Base-by-base conservation (phyloP, 352 stramenopile species). In the Phytophthora fragariaefolia region DNA sequence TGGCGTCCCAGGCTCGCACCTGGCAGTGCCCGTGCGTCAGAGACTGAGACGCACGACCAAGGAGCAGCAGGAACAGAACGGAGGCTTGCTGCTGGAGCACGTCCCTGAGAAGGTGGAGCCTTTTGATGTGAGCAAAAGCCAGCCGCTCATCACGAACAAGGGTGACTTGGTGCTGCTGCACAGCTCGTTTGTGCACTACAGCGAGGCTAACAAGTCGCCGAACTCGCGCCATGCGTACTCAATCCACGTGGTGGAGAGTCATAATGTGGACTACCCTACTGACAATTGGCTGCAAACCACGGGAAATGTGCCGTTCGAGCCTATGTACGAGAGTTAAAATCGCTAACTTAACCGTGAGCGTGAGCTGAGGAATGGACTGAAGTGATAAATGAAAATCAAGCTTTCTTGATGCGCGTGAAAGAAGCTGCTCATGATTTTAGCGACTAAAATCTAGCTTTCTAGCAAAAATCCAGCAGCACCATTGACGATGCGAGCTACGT, bases 211-310 rank as follows among this genome's bases (percentile, higher is more conserved):
- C 69, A 84, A 67, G 46, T 98, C 91, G 20, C 46, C 77, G 1
- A 68, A 80, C 38, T 96, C 88, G 63, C 86, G 97, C 54, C 97
- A 99, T 74, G 97, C 97, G 22, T 99, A 98, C 84, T 95, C 97
- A 65, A 85, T 99, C 38, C 97, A 99, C 76, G 81, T 98, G 17
- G 86, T 99, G 24, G 96, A 99, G 76, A 97, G 93, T 34, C 74
- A 91, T 24, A 73, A 89, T 17, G 89, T 91, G 24, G 34, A 56
- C 20, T 99, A 97, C 75, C 91, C 91, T 3, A 66, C 70, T 12
- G 83, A 90, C 46, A 99, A 99, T 69, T 99, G 96, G 96, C 80
- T 99, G 24, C 96, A 99, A 75, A 97, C 92, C 61, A 88, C 89
- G 17, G 79, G 75, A 8, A 80, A 82, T 30, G 74, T 76, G 60